Conservation (phyloP, 1,284 basidiomycete species). For the Irpex sp. region DNA sequence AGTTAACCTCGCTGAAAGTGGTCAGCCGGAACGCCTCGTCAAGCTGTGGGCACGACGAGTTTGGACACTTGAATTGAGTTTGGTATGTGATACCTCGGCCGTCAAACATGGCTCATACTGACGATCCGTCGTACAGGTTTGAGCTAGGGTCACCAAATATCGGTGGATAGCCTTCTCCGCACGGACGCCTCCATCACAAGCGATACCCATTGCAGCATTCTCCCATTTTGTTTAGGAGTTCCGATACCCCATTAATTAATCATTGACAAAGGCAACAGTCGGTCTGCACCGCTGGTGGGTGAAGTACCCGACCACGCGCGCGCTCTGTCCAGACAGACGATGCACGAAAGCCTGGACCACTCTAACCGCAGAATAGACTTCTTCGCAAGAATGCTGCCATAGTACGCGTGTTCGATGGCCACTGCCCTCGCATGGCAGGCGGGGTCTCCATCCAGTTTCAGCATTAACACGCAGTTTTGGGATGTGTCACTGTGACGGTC, state of each 20-base stretch:
- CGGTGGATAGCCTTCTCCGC: not conserved
- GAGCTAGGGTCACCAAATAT: not conserved
- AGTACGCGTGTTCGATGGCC: not conserved
- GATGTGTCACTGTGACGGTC: not conserved
- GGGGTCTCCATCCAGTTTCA: not conserved
- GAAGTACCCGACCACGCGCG: not conserved
- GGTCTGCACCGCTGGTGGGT: not conserved
- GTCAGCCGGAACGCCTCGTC: constrained; percentile 52
- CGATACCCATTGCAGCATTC: constrained; percentile 4
- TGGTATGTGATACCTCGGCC: constrained; percentile 54
- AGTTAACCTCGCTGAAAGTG: constrained; percentile 68
- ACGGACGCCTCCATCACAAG: not conserved
- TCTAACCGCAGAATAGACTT: not conserved
- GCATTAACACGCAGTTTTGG: not conserved
- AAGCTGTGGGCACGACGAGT: constrained; percentile 97
- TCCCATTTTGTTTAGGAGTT: constrained; percentile 1
- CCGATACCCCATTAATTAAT: constrained; percentile 6
- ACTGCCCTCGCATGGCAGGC: not conserved
- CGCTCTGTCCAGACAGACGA: not conserved
- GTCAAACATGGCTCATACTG: not conserved
- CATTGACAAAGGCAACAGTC: not conserved
- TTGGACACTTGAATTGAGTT: constrained; percentile 97
- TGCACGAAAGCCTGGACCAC: not conserved
- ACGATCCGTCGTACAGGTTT: constrained; percentile 2
- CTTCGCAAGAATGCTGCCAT: not conserved